Percentiles rank a stretch among this genome's conserved stretches.
Conservation (phyloP, 257 asterid genomes). For the Fraxinus cuspidata region DNA sequence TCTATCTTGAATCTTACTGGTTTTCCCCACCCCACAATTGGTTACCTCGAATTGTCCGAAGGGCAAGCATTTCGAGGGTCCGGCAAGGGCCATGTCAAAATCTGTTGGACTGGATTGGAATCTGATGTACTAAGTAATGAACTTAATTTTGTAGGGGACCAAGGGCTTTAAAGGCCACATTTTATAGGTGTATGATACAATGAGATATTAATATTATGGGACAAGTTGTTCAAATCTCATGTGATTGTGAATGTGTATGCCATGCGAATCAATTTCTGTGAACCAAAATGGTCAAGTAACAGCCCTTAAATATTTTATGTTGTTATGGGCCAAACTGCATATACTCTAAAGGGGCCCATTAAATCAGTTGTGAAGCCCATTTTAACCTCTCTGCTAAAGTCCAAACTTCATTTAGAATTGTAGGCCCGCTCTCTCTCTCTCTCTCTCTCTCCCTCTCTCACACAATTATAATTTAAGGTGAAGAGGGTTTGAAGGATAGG, state of each 20-base stretch:
- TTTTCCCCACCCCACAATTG: not conserved
- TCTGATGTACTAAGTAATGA: not conserved
- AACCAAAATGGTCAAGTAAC: not conserved
- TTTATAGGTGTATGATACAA: not conserved
- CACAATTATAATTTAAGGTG: not conserved
- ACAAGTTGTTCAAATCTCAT: not conserved
- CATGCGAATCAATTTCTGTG: not conserved
- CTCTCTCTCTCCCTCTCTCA: not conserved
- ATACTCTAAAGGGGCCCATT: constrained; percentile 2
- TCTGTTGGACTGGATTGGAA: not conserved
- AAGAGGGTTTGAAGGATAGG: not conserved
- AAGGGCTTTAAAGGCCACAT: not conserved
- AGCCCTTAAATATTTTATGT: not conserved
- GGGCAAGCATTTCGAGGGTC: not conserved
- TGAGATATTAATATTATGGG: not conserved
- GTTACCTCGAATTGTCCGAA: not conserved
- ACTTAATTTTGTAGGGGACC: not conserved
- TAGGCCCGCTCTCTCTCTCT: not conserved
- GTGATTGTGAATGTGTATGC: not conserved
- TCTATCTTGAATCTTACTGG: not conserved
- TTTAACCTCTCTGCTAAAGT: not conserved
- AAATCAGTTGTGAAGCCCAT: constrained; percentile 3
- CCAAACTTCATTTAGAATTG: not conserved
- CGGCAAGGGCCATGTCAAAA: not conserved
- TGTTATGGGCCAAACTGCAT: constrained; percentile 1